Base-by-base conservation (phyloP, 2,329 filamentous ascomycete genomes). In the Aspergillus chevalieri region DNA sequence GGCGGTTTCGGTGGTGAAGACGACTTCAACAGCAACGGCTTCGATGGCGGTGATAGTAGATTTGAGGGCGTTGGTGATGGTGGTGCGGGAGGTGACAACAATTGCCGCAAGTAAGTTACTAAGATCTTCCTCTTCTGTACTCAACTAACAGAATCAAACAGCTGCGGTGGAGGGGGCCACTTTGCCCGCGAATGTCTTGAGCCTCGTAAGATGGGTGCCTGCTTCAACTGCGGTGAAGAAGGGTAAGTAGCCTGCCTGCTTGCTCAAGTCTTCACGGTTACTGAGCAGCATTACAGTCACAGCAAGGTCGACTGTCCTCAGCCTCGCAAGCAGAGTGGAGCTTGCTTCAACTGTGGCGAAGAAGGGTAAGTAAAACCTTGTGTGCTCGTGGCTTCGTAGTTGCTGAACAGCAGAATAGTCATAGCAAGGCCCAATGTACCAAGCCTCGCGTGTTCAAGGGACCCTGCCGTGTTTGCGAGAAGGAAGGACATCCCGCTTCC, bases 361-460 rank as follows among this genome's bases (percentile, higher is more conserved):
- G 60, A 66, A 60, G 66, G 71, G 69, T 67, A 56, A 57, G 53
- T 49, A 3, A 28, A 14, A 12, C 10, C 17, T 3, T 30, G 24
- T 22, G 14, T 26, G 21, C 12, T 9, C 19, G 9, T 6, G 8
- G 12, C 10, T 46, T 8, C 9, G 14, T 12, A n/a, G 15, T 38
- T 30, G 26, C 26, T 30, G 26, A 12, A 45, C 10, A 5, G 8
- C 24, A 12, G 3, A 34, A 4, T 47, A 74, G 71, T 14, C 72
- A 76, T 48, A 61, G 50, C 56, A 76, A 75, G 56, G 56, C 60
- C 1, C 71, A 76, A 1, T 78, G 75, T 51, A 64, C 72, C 15
- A 69, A 75, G 24, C 73, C 73, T 45, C 70, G 69, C 42, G 67
- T 74, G 17, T 76, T 76, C 61, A 74, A 66, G 28, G 74, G 75